Percentiles rank a stretch among this genome's conserved stretches.
These are phyloP conservation scores for Coelastrella sp. DNA, from an alignment of 139 green algal species.

Conservation along the genomic window DNA sequence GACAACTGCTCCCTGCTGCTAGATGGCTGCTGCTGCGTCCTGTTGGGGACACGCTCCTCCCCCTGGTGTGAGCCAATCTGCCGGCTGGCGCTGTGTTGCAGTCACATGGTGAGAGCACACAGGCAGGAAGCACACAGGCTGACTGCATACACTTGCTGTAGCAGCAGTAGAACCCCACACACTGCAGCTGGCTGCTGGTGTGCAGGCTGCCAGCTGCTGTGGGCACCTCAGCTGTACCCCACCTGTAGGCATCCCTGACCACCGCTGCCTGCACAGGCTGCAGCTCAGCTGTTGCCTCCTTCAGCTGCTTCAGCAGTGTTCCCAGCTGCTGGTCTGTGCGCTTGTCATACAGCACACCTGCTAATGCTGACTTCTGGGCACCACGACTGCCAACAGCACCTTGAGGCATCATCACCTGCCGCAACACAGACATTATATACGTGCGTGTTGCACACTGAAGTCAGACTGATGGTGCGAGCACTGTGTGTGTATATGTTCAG, in stretches of 20 bases:
- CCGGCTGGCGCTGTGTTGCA: too few relatives aligned
- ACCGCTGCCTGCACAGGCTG: constrained; percentile 44
- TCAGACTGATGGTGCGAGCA: neutral
- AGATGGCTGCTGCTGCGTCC: too few relatives aligned
- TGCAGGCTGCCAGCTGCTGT: neutral
- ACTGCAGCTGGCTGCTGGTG: neutral
- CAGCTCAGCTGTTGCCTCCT: constrained; percentile 21
- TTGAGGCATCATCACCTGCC: constrained; percentile 80
- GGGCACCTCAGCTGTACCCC: neutral
- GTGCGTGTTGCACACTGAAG: neutral
- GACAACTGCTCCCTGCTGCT: too few relatives aligned
- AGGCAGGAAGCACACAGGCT: too few relatives aligned
- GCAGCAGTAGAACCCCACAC: neutral
- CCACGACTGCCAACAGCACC: constrained; percentile 66
- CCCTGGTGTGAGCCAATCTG: too few relatives aligned
- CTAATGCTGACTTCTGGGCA: constrained; percentile 81
- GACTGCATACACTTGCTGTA: neutral
- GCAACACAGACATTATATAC: neutral
- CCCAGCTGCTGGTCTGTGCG: constrained; percentile 67
- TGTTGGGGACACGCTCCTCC: too few relatives aligned
- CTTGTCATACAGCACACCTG: constrained; percentile 87
- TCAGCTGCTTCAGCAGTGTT: constrained; percentile 51
- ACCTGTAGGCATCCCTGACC: constrained; percentile 63
- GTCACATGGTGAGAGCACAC: too few relatives aligned
- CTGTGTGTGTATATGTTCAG: too few relatives aligned